Percentiles rank a stretch among this genome's conserved stretches.
Evolutionary conservation across 352 stramenopile genomes (phyloP).

Genomic region (Phytophthora tubulina): DNA sequence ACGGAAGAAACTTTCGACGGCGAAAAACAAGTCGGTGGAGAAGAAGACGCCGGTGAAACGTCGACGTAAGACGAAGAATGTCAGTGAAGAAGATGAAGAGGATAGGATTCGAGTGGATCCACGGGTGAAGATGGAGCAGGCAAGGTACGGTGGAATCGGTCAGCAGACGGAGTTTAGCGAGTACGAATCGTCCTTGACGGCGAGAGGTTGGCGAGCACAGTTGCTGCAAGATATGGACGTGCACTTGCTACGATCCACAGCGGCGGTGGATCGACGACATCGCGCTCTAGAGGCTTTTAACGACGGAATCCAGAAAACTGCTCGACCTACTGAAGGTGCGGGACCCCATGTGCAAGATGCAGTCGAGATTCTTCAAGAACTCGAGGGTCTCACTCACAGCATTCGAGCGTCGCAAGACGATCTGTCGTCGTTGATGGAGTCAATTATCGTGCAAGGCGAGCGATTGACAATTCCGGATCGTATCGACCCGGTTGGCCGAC

Average conservation of each 20-base stretch:
- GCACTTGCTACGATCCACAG: constrained; percentile 37
- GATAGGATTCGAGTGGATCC: constrained; percentile 25
- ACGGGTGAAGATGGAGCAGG: constrained; percentile 27
- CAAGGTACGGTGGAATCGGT: constrained; percentile 10
- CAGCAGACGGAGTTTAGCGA: constrained; percentile 37
- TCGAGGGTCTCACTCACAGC: constrained; percentile 30
- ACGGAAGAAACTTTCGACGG: constrained; percentile 48
- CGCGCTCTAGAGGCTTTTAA: constrained; percentile 14
- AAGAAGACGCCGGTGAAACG: constrained; percentile 13
- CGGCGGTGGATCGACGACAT: constrained; percentile 32
- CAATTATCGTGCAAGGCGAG: constrained; percentile 36
- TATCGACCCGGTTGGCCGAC: constrained; percentile 30
- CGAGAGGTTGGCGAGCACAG: constrained; percentile 41
- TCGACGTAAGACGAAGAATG: constrained; percentile 17
- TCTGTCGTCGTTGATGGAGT: constrained; percentile 39
- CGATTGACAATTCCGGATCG: constrained; percentile 30
- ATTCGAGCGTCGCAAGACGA: constrained; percentile 41
- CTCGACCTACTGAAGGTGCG: constrained; percentile 18
- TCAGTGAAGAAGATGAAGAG: constrained; percentile 11
- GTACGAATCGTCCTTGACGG: constrained; percentile 37
- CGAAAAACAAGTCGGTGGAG: constrained; percentile 21
- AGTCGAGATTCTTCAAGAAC: constrained; percentile 39
- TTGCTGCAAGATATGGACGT: constrained; percentile 44
- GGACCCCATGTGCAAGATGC: constrained; percentile 38
- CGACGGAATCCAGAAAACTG: constrained; percentile 17